Conservation (phyloP, 1,284 basidiomycete species). For the Schizopora paradoxa region DNA sequence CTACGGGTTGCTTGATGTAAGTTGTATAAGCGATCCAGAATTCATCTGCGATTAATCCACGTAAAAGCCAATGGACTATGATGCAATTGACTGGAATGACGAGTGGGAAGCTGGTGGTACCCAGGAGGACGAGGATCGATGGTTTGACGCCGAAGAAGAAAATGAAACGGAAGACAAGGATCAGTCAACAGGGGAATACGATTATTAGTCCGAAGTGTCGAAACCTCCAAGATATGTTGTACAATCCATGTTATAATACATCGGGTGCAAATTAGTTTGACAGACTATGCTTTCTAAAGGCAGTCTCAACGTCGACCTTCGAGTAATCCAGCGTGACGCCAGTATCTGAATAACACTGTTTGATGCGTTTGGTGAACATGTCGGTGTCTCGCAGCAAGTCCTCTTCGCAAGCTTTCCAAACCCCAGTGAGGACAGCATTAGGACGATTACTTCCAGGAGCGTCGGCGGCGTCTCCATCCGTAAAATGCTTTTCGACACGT, state of each 20-base stretch:
- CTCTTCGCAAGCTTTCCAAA: conserved; percentile 86
- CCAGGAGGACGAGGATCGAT: conserved; percentile 60
- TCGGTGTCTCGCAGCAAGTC: conserved; percentile 72
- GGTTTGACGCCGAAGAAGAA: conserved; percentile 72
- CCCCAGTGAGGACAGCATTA: conserved; percentile 70
- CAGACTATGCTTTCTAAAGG: conserved; percentile 65
- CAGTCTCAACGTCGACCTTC: conserved; percentile 67
- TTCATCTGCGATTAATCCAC: conserved; percentile 11
- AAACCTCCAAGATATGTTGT: no score
- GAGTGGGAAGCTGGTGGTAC: conserved; percentile 56
- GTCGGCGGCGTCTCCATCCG: conserved; percentile 71
- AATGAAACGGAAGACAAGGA: no score
- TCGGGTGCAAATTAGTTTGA: no score
- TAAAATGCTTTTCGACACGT: conserved; percentile 95
- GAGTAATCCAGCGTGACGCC: conserved; percentile 72
- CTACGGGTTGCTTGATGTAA: conserved; percentile 68
- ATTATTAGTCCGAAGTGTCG: no score
- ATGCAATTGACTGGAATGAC: conserved; percentile 72
- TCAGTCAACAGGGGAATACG: no score
- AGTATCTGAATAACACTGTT: conserved; percentile 71
- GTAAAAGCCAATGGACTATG: conserved; percentile 72
- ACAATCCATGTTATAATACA: no score
- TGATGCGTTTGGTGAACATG: conserved; percentile 61
- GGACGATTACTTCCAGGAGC: conserved; percentile 46
- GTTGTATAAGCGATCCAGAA: conserved; percentile 22